Evolutionary conservation across 768 basidiomycete species (phyloP).

Genomic region (Cystofilobasidium bisporidii): DNA sequence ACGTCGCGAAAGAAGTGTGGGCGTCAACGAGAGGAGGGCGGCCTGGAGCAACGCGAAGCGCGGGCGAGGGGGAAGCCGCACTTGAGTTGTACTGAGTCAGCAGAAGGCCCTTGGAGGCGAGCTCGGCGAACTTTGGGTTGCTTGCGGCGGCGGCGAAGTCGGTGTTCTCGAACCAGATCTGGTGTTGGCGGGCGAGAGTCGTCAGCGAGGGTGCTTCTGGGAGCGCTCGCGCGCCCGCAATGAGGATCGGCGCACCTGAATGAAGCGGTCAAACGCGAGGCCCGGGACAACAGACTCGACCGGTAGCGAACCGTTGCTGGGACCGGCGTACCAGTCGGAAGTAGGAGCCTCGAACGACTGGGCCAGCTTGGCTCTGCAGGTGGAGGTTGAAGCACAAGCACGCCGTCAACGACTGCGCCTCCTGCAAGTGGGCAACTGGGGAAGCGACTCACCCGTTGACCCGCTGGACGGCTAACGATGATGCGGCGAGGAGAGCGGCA

Average conservation of each 20-base stretch:
- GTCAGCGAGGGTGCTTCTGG: background rate
- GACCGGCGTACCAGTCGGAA: conserved; percentile 42
- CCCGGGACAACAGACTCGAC: conserved; percentile 43
- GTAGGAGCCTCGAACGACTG: conserved; percentile 37
- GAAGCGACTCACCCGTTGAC: background rate
- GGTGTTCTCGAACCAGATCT: conserved; percentile 25
- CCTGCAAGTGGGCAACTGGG: no score
- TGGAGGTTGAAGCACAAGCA: no score
- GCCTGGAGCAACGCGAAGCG: conserved; percentile 3
- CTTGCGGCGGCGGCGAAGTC: conserved; percentile 33
- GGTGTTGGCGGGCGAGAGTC: conserved; percentile 44
- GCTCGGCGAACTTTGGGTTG: conserved; percentile 36
- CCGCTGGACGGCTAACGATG: background rate
- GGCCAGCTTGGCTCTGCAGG: conserved; percentile 24
- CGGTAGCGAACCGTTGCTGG: conserved; percentile 44
- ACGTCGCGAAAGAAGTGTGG: conserved; percentile 29
- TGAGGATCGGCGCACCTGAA: background rate
- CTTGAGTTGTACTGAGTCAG: conserved; percentile 38
- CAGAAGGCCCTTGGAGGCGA: conserved; percentile 49
- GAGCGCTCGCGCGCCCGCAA: background rate
- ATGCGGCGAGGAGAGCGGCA: conserved; percentile 15
- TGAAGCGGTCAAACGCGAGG: conserved; percentile 30
- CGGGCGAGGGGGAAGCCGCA: no score
- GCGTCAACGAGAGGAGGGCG: background rate
- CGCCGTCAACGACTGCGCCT: no score